Evolutionary conservation across 305 asterid species (phyloP).

Genomic region (Withania somnifera): DNA sequence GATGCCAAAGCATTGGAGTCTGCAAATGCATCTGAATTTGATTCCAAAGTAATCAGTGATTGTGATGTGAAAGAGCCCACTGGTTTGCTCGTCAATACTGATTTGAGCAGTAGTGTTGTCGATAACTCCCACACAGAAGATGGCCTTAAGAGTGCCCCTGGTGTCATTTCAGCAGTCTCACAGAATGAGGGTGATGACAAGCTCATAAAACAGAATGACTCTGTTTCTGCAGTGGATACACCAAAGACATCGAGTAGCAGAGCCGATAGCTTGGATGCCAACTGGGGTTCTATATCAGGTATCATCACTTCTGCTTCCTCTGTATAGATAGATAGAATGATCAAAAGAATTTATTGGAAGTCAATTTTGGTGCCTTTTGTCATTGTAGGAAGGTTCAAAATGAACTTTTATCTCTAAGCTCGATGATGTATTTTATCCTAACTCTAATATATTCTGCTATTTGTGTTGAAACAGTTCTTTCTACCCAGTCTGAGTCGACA

Average conservation of each 20-base stretch:
- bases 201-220: conserved; percentile 19
- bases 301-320: background rate
- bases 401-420: background rate
- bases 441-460: background rate
- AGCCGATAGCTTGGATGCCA: conserved; percentile 62
- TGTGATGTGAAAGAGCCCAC: background rate
- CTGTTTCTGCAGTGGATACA: conserved; percentile 21
- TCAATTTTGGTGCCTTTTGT: background rate
- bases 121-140: conserved; percentile 7
- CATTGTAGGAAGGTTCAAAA: background rate
- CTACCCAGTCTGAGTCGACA: conserved; percentile 27
- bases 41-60: background rate
- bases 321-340: background rate
- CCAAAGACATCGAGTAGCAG: conserved; percentile 34
- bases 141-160: conserved; percentile 5
- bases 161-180: conserved; percentile 14
- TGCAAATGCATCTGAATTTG: background rate
- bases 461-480: conserved; percentile 19
- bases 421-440: background rate
- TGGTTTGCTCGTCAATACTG: conserved; percentile 1
- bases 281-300: conserved; percentile 88
- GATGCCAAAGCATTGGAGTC: conserved; percentile 4
- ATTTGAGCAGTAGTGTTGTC: conserved; percentile 13
- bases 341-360: background rate
- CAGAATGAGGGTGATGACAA: conserved; percentile 27